Base-by-base conservation (phyloP, 2,329 filamentous ascomycete genomes). In the Alternaria sp. region DNA sequence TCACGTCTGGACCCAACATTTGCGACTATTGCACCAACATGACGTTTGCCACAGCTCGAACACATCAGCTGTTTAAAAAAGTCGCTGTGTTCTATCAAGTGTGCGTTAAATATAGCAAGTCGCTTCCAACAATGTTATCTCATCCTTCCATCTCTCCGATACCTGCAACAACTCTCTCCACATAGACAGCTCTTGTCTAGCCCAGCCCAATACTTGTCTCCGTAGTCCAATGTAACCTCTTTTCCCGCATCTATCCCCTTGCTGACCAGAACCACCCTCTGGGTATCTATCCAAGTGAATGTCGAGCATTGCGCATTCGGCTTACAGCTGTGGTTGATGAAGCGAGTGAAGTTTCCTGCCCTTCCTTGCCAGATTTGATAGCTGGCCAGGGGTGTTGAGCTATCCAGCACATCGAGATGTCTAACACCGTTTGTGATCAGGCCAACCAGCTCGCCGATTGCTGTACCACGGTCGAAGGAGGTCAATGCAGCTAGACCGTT, bases 351-450 rank as follows among this genome's bases (percentile, higher is more conserved):
- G 69, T 88, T 88, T 4, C 86, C 85, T 72, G 83, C 81, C 57
- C 77, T 75, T 1, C 86, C 86, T 70, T 89, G 86, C 81, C 83
- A 88, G 58, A 88, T 88, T 70, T 89, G 86, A 68, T 88, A 89
- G 0, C 79, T 80, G 1, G 80, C 85, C 66, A 86, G 84, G 63
- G 87, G 87, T 0, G 81, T 80, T 1, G 81, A 81, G 26, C 81
- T 81, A 26, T 78, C 75, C 86, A 88, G 87, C 9, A 88, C 86
- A 67, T 88, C 86, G 12, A 85, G 75, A 62, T 84, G 83, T 7
- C 81, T 74, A 10, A 88, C 75, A 3, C 83, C 85, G 56, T 82
- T 84, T 1, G 86, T 88, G 30, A 88, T 80, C 25, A 86, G 72
- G 4, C 86, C 86, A 6, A 87, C 81, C 60, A 88, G 87, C 70